Percentiles rank a stretch among this genome's conserved stretches.
Conservation (phyloP, 2,329 filamentous ascomycete species). For the Epicoccum nigrum region DNA sequence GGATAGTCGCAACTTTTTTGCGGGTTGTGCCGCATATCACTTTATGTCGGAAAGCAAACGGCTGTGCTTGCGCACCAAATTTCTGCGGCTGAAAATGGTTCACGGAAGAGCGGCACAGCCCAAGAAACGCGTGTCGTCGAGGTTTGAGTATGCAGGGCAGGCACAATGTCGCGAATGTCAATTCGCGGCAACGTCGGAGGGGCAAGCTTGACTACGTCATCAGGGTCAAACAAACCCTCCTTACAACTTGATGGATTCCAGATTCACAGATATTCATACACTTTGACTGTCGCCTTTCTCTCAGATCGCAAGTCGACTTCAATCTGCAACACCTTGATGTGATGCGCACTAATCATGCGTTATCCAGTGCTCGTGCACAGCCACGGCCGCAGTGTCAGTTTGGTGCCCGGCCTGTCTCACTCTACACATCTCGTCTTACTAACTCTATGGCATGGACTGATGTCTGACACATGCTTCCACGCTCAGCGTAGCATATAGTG, state of each 20-base stretch:
- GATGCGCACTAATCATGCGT: neutral
- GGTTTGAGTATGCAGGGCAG: constrained; percentile 26
- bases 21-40: constrained; percentile 30
- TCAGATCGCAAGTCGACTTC: no score
- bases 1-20: constrained; percentile 23
- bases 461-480: no score
- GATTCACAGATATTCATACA: no score
- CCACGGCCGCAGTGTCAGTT: constrained; percentile 18
- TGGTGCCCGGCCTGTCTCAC: constrained; percentile 20
- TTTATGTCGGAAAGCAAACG: constrained; percentile 6
- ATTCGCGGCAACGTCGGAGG: constrained; percentile 26
- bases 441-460: no score
- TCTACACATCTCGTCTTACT: neutral
- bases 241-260: neutral
- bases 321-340: neutral
- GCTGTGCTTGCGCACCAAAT: constrained; percentile 12
- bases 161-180: constrained; percentile 28
- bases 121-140: constrained; percentile 40
- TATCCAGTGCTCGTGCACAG: constrained; percentile 26
- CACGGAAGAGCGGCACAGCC: constrained; percentile 33
- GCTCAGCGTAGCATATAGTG: constrained; percentile 20
- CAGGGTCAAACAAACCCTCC: neutral
- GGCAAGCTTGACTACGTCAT: constrained; percentile 13
- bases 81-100: constrained; percentile 4
- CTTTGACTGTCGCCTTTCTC: no score